Percentiles rank a stretch among this genome's conserved stretches.
Conservation (phyloP, 208 protist genomes). For the Wallacemonas sp. region DNA sequence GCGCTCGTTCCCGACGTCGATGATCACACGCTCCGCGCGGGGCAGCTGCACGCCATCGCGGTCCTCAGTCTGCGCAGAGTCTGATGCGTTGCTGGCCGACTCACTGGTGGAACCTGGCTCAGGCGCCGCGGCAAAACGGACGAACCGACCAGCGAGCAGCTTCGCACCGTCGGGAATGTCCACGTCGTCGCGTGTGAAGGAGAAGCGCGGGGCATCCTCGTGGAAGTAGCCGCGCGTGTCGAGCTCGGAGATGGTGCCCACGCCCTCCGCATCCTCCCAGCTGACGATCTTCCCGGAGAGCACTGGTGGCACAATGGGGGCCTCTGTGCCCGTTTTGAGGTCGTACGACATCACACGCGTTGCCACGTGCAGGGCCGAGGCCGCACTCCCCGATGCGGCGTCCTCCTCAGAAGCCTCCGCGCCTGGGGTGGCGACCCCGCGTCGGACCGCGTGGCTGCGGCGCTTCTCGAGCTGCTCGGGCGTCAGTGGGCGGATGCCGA, state of each 20-base stretch:
- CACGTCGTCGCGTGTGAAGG: conserved; percentile 44
- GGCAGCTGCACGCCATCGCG: neutral
- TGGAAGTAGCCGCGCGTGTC: conserved; percentile 54
- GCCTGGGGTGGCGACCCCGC: neutral
- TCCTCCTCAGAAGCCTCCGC: neutral
- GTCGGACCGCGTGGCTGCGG: conserved; percentile 12
- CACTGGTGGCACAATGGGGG: conserved; percentile 40
- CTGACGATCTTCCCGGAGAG: conserved; percentile 51
- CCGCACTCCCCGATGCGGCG: neutral
- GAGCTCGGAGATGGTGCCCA: conserved; percentile 65
- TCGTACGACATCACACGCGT: conserved; percentile 49
- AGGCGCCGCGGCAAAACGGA: conserved; percentile 55
- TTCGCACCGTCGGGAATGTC: conserved; percentile 36
- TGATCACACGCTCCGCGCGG: conserved; percentile 43
- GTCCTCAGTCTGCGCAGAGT: neutral
- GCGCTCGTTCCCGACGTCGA: conserved; percentile 43
- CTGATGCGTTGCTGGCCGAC: neutral
- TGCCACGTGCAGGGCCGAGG: conserved; percentile 30
- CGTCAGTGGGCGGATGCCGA: conserved; percentile 27
- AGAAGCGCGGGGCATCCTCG: conserved; percentile 56
- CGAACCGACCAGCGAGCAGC: conserved; percentile 47
- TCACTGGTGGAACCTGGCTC: no score
- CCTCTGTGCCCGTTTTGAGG: conserved; percentile 33
- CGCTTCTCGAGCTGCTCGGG: neutral
- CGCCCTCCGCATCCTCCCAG: conserved; percentile 50